Base-by-base conservation (phyloP, 1,284 basidiomycete species). In the Vanrija sp. region DNA sequence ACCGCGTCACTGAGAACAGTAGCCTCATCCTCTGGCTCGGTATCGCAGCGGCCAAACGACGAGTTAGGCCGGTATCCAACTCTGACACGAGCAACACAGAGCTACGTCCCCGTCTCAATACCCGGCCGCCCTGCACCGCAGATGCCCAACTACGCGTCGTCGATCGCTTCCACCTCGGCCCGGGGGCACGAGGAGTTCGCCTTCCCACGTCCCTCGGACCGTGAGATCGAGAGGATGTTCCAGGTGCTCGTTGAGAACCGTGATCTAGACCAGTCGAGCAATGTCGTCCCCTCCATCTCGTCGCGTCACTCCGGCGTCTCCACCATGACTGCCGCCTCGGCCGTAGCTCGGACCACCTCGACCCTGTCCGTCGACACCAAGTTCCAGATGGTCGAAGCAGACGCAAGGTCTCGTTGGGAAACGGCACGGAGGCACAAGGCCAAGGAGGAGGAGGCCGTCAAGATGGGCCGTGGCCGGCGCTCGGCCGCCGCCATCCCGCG, bases 311-410 rank as follows among this genome's bases (percentile, higher is more conserved):
- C 72, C 14, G 29, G 43, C 29, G 29, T 50, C 21, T 61, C 60
- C 23, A 49, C 21, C 43, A 57, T 34, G 58, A 61, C 45, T 25
- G 52, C 26, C 29, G 44, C 52, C 5, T 65, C 65, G 5, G 59
- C 65, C 1, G 60, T 67, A 9, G 65, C 65, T 3, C 60, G 58
- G n/a, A 63, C 62, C 4, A 64, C 71, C 9, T 44, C 53, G 1
- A 78, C 80, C 45, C 78, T 93, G 26, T 71, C 84, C 1, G 81
- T 88, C 28, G 88, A 93, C 49, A 91, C 91, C 72, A 98, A 97
- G 76, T 98, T 94, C 94, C 82, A 83, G 60, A 85, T 98, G 68
- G 88, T 98, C 10, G 85, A 88, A 72, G 91, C 86, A 62, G 88
- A 91, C 65, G 87, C 88, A 18, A 46, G 53, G 6, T 48, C 88